phyloP scores from a whole-genome alignment of 345 rosid species.

The Camelina hispida region DNA sequence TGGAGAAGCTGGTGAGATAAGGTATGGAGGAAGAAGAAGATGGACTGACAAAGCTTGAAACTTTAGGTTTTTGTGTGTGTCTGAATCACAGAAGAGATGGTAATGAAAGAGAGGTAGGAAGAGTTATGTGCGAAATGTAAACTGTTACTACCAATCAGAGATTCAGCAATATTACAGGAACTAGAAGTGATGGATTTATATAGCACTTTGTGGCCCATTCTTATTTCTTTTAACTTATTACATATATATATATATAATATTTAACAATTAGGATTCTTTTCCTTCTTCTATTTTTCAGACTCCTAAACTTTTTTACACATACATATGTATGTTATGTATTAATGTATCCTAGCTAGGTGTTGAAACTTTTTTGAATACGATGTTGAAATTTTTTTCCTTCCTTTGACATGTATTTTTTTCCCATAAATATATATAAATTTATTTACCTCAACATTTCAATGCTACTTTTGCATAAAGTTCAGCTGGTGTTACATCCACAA shows the following conservation, averaged over 20 bases:
- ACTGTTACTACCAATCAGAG: conserved; percentile 40
- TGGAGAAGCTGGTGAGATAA: conserved; percentile 41
- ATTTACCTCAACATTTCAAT: not conserved
- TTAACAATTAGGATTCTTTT: conserved; percentile 4
- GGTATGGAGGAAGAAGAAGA: conserved; percentile 43
- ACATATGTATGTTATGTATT: not conserved
- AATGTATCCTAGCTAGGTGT: conserved; percentile 10
- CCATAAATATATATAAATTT: not conserved
- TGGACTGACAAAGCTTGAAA: conserved; percentile 42
- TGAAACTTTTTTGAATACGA: not conserved
- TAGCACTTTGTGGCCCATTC: conserved; percentile 51
- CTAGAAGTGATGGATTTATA: conserved; percentile 42
- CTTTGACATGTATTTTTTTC: conserved; percentile 20
- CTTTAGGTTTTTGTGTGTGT: conserved; percentile 16
- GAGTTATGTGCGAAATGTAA: conserved; percentile 28
- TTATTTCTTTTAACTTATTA: conserved; percentile 40
- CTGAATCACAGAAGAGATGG: conserved; percentile 20
- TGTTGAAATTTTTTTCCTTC: not conserved
- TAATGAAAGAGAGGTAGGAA: conserved; percentile 33
- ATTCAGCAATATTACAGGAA: not conserved
- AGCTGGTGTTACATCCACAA: conserved; percentile 6
- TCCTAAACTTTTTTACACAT: not conserved
- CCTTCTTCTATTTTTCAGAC: conserved; percentile 13
- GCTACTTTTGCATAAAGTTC: not conserved
- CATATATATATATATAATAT: conserved; percentile 4